Evolutionary conservation across 2,329 filamentous ascomycete species (phyloP).

Genomic region (Epichloe brachyelytri): DNA sequence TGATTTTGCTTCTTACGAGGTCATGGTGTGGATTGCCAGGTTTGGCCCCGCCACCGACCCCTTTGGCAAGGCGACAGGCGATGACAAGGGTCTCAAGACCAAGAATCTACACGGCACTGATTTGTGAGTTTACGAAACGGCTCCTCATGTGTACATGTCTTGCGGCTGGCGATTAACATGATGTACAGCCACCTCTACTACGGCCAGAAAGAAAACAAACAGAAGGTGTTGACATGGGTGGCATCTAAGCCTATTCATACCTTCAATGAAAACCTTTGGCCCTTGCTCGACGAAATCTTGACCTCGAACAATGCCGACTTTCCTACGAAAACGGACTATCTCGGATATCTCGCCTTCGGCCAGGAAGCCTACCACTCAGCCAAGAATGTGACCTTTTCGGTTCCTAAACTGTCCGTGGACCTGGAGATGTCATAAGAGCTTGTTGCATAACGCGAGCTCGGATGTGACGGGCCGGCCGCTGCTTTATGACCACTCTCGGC

Average conservation of each 20-base stretch:
- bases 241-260: constrained; percentile 20
- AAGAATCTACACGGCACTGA: constrained; percentile 27
- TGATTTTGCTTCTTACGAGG: constrained; percentile 32
- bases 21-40: constrained; percentile 44
- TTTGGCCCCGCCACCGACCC: constrained; percentile 33
- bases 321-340: constrained; percentile 29
- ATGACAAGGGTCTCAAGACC: constrained; percentile 15
- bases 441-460: no score
- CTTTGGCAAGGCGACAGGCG: constrained; percentile 23
- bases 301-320: constrained; percentile 19
- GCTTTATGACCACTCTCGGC: no score
- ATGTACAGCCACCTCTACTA: constrained; percentile 25
- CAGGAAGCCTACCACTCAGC: constrained; percentile 33
- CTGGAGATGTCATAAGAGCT: constrained; percentile 3
- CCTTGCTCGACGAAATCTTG: constrained; percentile 29
- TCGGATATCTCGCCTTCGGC: constrained; percentile 40
- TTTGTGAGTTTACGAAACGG: constrained; percentile 23
- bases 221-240: constrained; percentile 39
- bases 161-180: background rate
- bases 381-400: constrained; percentile 32
- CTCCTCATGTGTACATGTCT: background rate
- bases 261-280: constrained; percentile 34
- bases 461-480: background rate
- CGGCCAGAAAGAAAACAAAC: constrained; percentile 25
- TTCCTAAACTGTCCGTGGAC: constrained; percentile 3